Evolutionary conservation across 2,329 filamentous ascomycete species (phyloP).

Genomic region (Fusarium sterilihyphosum): DNA sequence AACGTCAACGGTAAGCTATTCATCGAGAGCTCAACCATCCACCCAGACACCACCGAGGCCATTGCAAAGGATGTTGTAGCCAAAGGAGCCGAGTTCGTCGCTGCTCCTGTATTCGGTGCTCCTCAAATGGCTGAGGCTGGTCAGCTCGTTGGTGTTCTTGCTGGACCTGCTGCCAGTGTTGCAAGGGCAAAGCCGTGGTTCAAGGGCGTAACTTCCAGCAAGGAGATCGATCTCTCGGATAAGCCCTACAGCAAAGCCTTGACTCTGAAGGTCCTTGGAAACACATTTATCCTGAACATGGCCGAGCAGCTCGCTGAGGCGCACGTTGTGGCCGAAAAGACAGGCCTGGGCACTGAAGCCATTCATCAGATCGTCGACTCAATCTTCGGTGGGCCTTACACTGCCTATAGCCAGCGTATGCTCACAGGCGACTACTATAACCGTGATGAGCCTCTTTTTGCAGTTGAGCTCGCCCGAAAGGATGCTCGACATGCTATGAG

Average conservation of each 20-base stretch:
- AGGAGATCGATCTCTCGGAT: constrained; percentile 75
- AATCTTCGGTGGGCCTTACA: constrained; percentile 80
- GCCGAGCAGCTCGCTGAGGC: constrained; percentile 82
- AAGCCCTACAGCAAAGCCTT: constrained; percentile 75
- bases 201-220: constrained; percentile 75
- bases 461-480: constrained; percentile 83
- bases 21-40: constrained; percentile 88
- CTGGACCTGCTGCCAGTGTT: constrained; percentile 69
- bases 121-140: constrained; percentile 77
- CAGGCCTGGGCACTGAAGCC: constrained; percentile 75
- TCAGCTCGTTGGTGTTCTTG: constrained; percentile 76
- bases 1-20: constrained; percentile 78
- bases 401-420: constrained; percentile 81
- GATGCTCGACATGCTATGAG: constrained; percentile 79
- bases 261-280: constrained; percentile 83
- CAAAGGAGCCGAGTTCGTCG: constrained; percentile 78
- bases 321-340: constrained; percentile 82
- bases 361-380: constrained; percentile 77
- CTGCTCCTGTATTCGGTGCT: constrained; percentile 75
- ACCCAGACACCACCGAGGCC: constrained; percentile 80
- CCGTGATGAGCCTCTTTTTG: constrained; percentile 82
- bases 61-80: constrained; percentile 67
- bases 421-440: constrained; percentile 78
- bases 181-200: constrained; percentile 75
- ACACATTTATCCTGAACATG: constrained; percentile 87